Conservation (phyloP, 768 basidiomycete genomes). For the Leccinum longicurvipes region DNA sequence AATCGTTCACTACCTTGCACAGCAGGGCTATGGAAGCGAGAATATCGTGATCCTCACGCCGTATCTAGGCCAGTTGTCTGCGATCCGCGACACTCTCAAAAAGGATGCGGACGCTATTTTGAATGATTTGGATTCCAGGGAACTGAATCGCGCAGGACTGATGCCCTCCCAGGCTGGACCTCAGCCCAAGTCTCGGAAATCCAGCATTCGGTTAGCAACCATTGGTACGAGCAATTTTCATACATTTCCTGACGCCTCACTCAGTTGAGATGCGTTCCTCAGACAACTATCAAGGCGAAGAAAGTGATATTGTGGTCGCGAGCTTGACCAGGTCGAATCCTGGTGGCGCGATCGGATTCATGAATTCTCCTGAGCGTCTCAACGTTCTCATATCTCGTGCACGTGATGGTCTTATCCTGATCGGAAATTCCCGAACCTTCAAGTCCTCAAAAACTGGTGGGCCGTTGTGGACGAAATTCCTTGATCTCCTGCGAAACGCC, state of each 20-base stretch:
- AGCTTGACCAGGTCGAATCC: conserved; percentile 61
- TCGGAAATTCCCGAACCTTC: conserved; percentile 65
- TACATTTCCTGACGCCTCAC: neutral
- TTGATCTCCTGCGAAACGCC: conserved; percentile 40
- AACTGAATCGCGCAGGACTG: conserved; percentile 57
- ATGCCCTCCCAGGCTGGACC: conserved; percentile 35
- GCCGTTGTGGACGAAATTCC: conserved; percentile 49
- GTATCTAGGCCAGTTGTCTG: conserved; percentile 61
- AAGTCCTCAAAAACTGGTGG: conserved; percentile 46
- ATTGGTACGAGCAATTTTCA: conserved; percentile 44
- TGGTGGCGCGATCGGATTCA: conserved; percentile 61
- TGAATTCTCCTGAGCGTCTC: conserved; percentile 64
- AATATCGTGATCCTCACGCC: conserved; percentile 66
- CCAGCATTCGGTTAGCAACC: conserved; percentile 54
- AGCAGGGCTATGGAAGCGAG: conserved; percentile 64
- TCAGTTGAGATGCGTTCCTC: neutral
- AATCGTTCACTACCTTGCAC: conserved; percentile 60
- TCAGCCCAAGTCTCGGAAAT: conserved; percentile 36
- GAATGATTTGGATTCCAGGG: conserved; percentile 58
- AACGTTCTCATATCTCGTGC: conserved; percentile 72
- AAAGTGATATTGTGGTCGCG: conserved; percentile 63
- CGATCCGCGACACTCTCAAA: conserved; percentile 45
- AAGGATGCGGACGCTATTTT: conserved; percentile 54
- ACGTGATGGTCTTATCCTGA: conserved; percentile 59
- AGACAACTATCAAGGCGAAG: conserved; percentile 81